Base-by-base conservation (phyloP, 129 eudicot species). In the Oenanthe sinensis region DNA sequence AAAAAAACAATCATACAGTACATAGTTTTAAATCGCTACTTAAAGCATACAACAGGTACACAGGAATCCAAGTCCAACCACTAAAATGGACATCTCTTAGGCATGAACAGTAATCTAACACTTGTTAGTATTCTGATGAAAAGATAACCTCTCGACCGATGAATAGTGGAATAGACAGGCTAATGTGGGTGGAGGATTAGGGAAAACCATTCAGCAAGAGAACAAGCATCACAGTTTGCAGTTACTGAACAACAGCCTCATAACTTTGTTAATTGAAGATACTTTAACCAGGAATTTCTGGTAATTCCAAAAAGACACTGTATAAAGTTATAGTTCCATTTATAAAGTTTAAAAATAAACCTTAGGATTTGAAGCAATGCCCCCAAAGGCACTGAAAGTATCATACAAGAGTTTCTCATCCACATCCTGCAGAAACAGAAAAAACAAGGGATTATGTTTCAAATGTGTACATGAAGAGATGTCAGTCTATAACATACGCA, bases 351-450 rank as follows among this genome's bases (percentile, higher is more conserved):
- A 30, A 67, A 15, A 30, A 5, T 33, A 28, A 30, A 91, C 98
- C 98, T 95, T 95, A 22, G 99, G 99, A 84, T 90, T 91, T 44
- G 99, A 63, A 76, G 92, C 99, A 83, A 96, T 92, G 83, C 90
- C 99, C 76, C 99, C 97, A 83, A 96, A 96, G 44, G 99, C 99
- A 85, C 93, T 96, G 89, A 96, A 96, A 79, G 99, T 96, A 78
- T 96, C 99, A 75, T 96, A 89, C 54, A 96, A 91, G 81, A 96
- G 95, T 71, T 96, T 96, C 84, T 96, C 99, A 84, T 96, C 99
- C 47, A 95, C 97, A 80, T 95, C 99, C 99, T 95, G 90, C 85
- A 92, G 79, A 67, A 55, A 33, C 36, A 33, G 36, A 33, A 30
- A 73, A 36, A 83, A 70, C 5, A 71, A 17, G 12, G 43, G 28